Base-by-base conservation (phyloP, 2,329 filamentous ascomycete species). In the Pseudogymnoascus sp. region DNA sequence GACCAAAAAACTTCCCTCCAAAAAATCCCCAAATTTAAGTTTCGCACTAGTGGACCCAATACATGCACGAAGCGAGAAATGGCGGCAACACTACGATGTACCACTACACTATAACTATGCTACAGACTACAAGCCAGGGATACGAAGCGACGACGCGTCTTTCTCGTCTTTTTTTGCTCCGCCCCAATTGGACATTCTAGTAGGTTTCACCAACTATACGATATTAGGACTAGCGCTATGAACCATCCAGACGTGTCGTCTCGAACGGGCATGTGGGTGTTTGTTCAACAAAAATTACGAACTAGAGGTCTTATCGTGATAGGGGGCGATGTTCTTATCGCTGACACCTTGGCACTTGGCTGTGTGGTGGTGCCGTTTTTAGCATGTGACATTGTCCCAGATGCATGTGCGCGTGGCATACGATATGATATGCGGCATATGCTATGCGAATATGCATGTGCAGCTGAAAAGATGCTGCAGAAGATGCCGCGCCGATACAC, bases 21-120 rank as follows among this genome's bases (percentile, higher is more conserved):
- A 53, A 17, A 53, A 53, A 7, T 2, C 47, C 26, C 47, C 26
- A 57, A 57, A 57, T 31, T 57, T 57, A 57, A 57, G 47, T 31
- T 57, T 57, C 47, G 47, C 47, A 33, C 47, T 57, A 57, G 47
- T 57, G 47, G 47, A 57, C 47, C 47, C 26, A 57, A 57, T 57
- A n/a, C 47, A 57, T 53, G 47, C 26, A 31, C 8, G 15, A 31
- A 31, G 47, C 47, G 47, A 53, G 26, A 28, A 21, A 17, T 38
- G n/a, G 36, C 15, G n/a, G 36, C 36, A 38, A 38, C 15, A 11
- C 31, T 8, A 33, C 31, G 13, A n/a, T n/a, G n/a, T n/a, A n/a
- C n/a, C n/a, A n/a, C n/a, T n/a, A n/a, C n/a, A n/a, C n/a, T n/a
- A n/a, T n/a, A n/a, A n/a, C n/a, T n/a, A n/a, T n/a, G n/a, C n/a